Conservation (phyloP, 345 rosid species). For the Bruguiera gymnorhiza region DNA sequence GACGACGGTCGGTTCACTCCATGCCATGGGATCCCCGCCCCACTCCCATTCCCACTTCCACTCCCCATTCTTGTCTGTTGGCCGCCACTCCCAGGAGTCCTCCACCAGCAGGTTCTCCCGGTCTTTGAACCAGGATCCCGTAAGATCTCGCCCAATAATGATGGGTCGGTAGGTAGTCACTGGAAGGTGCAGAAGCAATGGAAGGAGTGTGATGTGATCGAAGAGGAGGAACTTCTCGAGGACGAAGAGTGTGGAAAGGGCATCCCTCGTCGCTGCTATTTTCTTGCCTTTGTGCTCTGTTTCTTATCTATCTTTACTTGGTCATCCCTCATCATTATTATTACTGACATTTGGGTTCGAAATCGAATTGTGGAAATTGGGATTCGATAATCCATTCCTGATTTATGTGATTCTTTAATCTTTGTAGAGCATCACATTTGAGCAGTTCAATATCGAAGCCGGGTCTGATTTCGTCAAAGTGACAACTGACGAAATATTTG, state of each 20-base stretch:
- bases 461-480: constrained; percentile 87
- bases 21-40: constrained; percentile 92
- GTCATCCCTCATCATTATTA: too few species aligned
- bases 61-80: constrained; percentile 69
- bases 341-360: too few species aligned
- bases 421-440: constrained; percentile 69
- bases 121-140: constrained; percentile 85
- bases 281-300: constrained; percentile 68
- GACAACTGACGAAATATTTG: constrained; percentile 43
- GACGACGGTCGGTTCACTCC: constrained; percentile 92
- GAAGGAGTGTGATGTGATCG: constrained; percentile 77
- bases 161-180: constrained; percentile 39
- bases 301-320: constrained; percentile 30
- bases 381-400: neutral
- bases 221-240: constrained; percentile 91
- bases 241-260: constrained; percentile 62
- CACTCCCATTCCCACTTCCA: constrained; percentile 94
- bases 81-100: constrained; percentile 84
- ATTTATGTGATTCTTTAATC: neutral
- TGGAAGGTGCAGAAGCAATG: constrained; percentile 59
- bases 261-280: constrained; percentile 78
- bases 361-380: neutral
- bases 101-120: constrained; percentile 88
- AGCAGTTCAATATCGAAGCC: constrained; percentile 77
- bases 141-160: constrained; percentile 70